phyloP scores from a whole-genome alignment of 345 rosid species.

The Passiflora organensis region DNA sequence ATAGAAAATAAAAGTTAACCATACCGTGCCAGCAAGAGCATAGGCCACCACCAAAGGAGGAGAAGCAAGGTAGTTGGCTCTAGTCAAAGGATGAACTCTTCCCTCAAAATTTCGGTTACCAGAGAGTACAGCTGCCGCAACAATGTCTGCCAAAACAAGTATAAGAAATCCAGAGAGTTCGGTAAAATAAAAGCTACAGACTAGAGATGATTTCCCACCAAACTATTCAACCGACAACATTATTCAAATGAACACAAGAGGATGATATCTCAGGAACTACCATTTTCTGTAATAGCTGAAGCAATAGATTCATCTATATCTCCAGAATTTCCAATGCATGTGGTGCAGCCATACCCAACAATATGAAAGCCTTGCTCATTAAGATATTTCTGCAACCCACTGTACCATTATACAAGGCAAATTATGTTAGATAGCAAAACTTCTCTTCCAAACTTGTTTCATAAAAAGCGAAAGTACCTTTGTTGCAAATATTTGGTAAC shows the following conservation, averaged over 20 bases:
- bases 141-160: constrained; percentile 59
- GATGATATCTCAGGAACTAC: neutral
- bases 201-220: too few relatives aligned
- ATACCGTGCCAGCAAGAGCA: constrained; percentile 98
- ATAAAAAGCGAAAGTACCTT: constrained; percentile 39
- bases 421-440: neutral
- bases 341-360: constrained; percentile 36
- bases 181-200: neutral
- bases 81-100: constrained; percentile 88
- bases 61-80: constrained; percentile 99
- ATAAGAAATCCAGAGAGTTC: neutral
- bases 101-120: constrained; percentile 98
- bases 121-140: constrained; percentile 90
- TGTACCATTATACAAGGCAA: constrained; percentile 19
- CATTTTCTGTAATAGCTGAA: constrained; percentile 28
- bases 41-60: constrained; percentile 96
- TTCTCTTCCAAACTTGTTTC: neutral
- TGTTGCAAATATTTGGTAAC: constrained; percentile 78
- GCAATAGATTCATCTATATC: constrained; percentile 24
- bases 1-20: neutral
- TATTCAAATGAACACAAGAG: too few relatives aligned
- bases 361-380: constrained; percentile 27
- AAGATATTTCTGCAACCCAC: constrained; percentile 48
- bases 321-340: constrained; percentile 34
- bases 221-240: too few relatives aligned